Conservation (phyloP, 2,329 filamentous ascomycete species). For the Sporothrix variecibatus region DNA sequence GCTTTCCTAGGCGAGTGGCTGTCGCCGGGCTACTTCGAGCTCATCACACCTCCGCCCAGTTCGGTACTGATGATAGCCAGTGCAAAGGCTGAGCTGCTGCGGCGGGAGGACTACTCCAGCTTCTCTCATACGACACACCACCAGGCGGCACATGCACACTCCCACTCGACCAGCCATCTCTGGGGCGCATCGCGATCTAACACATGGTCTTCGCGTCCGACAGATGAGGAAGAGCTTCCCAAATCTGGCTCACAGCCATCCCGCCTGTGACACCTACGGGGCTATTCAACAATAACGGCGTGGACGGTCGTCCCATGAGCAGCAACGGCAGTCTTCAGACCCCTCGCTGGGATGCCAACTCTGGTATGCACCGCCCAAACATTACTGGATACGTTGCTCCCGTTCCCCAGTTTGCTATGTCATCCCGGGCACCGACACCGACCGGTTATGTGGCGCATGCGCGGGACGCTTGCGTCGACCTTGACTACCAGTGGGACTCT, state of each 20-base stretch:
- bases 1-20: conserved; percentile 96
- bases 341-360: background rate
- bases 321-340: conserved; percentile 30
- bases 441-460: conserved; percentile 88
- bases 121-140: conserved; percentile 43
- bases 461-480: conserved; percentile 76
- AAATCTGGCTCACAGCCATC: conserved; percentile 13
- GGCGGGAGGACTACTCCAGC: conserved; percentile 67
- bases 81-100: conserved; percentile 83
- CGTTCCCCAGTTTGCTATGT: conserved; percentile 79
- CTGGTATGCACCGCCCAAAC: background rate
- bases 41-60: conserved; percentile 84
- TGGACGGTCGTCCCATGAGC: conserved; percentile 32
- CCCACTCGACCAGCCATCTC: conserved; percentile 40
- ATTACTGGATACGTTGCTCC: conserved; percentile 68
- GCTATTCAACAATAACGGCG: conserved; percentile 25
- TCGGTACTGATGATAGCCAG: conserved; percentile 84
- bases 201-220: conserved; percentile 21
- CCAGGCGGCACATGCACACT: conserved; percentile 35
- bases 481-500: conserved; percentile 98
- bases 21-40: conserved; percentile 87
- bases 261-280: conserved; percentile 9
- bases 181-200: conserved; percentile 39
- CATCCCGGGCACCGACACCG: conserved; percentile 77
- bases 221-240: background rate